phyloP scores from a whole-genome alignment of 2,329 filamentous ascomycete species.

The Stachybotrys elegans region DNA sequence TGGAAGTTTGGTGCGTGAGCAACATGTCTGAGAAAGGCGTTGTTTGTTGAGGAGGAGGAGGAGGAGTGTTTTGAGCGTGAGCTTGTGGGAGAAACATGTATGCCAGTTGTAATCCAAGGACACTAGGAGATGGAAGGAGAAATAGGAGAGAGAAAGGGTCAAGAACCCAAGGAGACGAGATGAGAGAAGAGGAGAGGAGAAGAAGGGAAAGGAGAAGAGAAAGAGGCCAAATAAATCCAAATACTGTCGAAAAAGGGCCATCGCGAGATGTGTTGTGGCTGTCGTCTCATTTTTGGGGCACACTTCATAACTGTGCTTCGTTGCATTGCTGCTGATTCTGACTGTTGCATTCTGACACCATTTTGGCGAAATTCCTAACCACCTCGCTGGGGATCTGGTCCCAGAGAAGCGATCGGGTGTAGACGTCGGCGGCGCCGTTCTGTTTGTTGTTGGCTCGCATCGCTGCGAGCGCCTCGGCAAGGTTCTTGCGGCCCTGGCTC shows the following conservation, averaged over 20 bases:
- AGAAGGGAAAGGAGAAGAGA: constrained; percentile 13
- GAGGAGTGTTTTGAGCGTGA: constrained; percentile 18
- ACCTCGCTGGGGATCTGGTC: constrained; percentile 91
- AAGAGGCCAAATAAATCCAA: constrained; percentile 10
- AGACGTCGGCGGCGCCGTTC: constrained; percentile 73
- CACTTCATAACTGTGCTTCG: constrained; percentile 33
- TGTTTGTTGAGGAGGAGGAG: neutral
- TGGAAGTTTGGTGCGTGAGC: constrained; percentile 43
- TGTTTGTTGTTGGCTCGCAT: constrained; percentile 70
- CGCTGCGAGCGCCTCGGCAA: constrained; percentile 73
- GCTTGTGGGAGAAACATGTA: constrained; percentile 25
- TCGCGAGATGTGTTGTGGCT: constrained; percentile 30
- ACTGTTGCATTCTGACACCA: constrained; percentile 72
- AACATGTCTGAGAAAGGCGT: constrained; percentile 30
- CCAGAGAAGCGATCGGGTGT: constrained; percentile 88
- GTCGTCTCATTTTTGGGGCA: no score
- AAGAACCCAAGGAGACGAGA: no score
- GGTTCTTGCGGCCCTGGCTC: constrained; percentile 64
- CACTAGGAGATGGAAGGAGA: constrained; percentile 20
- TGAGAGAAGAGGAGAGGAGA: constrained; percentile 9
- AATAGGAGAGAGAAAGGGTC: no score
- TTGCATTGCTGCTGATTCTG: constrained; percentile 38
- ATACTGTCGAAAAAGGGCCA: constrained; percentile 15
- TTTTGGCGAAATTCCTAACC: constrained; percentile 85
- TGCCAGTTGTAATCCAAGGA: constrained; percentile 2